Base-by-base conservation (phyloP, 306 rosid species). In the Sophora flavescens region DNA sequence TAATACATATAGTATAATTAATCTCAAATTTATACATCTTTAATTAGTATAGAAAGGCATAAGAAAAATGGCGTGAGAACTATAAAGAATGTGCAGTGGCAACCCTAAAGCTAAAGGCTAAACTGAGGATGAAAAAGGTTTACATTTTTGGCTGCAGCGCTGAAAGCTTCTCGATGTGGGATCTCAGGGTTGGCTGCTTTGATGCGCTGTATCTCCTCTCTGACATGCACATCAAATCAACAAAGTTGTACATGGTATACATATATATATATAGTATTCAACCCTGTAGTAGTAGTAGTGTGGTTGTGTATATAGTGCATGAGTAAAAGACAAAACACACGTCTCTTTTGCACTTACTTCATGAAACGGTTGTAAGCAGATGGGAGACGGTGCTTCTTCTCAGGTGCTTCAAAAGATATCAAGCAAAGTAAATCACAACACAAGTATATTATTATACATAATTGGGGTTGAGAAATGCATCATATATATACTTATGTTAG, bases 291-390 rank as follows among this genome's bases (percentile, higher is more conserved):
- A 4, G 4, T 30, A 44, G 28, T 42, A 26, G 50, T 51, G 38
- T 42, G 57, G 11, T 56, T 39, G 50, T 51, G 14, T 51, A 42
- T 63, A n/a, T n/a, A n/a, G n/a, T 22, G 22, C 22, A 22, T 70
- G 56, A 53, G 16, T 38, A 33, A 41, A 48, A 39, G 11, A 59
- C 56, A 35, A 64, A 41, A 48, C 45, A 28, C 28, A 52, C 30
- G 1, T 39, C 17, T 59, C 1, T 28, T 11, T 42, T 63, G 62
- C 67, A 44, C 90, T 89, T 88, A 95, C 99, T 95, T 95, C 99
- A 95, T 95, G 90, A 95, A 95, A 68, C 99, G 93, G 65, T 95
- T 95, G 87, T 92, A 95, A 42, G 99, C 98, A 70, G 99, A 95
- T 38, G 99, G 99, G 9, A 95, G 93, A 39, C 98, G 86, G 76